Percentiles rank a stretch among this genome's conserved stretches.
These are phyloP conservation scores for Eucalyptus sideroxylon DNA, from an alignment of 345 rosid genomes.

Conservation along the genomic window DNA sequence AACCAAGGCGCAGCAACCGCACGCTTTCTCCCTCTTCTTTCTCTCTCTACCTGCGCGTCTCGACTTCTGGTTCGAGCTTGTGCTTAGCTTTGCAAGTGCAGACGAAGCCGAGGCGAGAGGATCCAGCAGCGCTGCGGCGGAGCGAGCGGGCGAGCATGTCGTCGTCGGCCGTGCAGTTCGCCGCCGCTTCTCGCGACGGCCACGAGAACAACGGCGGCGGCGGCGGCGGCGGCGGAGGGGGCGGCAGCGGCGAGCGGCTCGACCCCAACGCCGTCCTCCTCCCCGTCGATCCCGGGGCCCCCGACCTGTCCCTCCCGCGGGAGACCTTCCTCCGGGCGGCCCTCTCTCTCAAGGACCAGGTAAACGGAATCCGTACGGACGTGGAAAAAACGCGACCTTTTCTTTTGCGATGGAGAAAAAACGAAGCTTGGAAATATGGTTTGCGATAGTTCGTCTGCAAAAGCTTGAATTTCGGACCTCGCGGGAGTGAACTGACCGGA, in stretches of 20 bases:
- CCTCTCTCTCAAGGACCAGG: conserved; percentile 66
- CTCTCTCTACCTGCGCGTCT: neutral
- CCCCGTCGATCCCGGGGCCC: conserved; percentile 16
- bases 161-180: conserved; percentile 17
- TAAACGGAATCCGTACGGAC: neutral
- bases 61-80: neutral
- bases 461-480: neutral
- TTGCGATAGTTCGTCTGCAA: neutral
- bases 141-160: conserved; percentile 5
- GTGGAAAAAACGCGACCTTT: neutral
- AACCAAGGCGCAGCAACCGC: neutral
- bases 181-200: neutral
- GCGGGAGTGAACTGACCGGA: neutral
- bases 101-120: too few species aligned
- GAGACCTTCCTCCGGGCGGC: conserved; percentile 55
- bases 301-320: conserved; percentile 11
- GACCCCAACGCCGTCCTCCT: conserved; percentile 7
- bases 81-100: too few species aligned
- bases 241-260: conserved; percentile 8
- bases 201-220: conserved; percentile 2
- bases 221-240: neutral
- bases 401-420: neutral
- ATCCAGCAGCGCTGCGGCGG: neutral
- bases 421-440: neutral
- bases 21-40: neutral